These are phyloP conservation scores for Alliaria petiolata DNA, from an alignment of 345 rosid genomes.

Conservation along the genomic window DNA sequence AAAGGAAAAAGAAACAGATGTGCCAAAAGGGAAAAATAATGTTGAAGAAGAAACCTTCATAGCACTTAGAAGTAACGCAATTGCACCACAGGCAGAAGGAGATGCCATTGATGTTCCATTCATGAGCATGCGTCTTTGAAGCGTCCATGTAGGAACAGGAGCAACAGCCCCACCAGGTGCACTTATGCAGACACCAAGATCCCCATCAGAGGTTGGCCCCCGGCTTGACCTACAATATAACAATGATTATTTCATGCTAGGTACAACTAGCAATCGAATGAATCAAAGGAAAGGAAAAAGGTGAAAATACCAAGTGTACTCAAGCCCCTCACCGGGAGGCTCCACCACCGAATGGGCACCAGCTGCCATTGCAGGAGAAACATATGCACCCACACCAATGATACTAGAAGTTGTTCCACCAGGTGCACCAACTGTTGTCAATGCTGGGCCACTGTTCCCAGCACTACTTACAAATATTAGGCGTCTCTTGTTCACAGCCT, in stretches of 20 bases:
- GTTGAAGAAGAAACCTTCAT: slow-evolving; percentile 68
- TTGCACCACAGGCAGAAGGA: slow-evolving; percentile 99
- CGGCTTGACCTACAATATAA: slow-evolving; percentile 84
- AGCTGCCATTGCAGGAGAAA: slow-evolving; percentile 99
- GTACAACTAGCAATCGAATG: slow-evolving; percentile 19
- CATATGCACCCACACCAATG: slow-evolving; percentile 96
- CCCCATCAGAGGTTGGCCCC: slow-evolving; percentile 98
- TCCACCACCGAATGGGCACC: slow-evolving; percentile 91
- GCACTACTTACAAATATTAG: slow-evolving; percentile 93
- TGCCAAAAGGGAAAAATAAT: slow-evolving; percentile 10
- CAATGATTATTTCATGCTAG: slow-evolving; percentile 17
- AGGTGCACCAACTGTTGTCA: slow-evolving; percentile 97
- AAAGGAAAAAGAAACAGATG: slow-evolving; percentile 7
- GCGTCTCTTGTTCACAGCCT: slow-evolving; percentile 91
- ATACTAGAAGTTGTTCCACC: slow-evolving; percentile 97
- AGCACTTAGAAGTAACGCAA: slow-evolving; percentile 87
- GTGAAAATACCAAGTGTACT: slow-evolving; percentile 77
- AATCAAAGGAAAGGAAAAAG: slow-evolving; percentile 13
- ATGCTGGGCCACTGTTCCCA: slow-evolving; percentile 97
- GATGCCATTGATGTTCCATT: slow-evolving; percentile 99
- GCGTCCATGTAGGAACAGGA: slow-evolving; percentile 99
- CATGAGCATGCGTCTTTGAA: slow-evolving; percentile 97
- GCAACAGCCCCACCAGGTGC: slow-evolving; percentile 99
- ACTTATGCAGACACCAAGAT: slow-evolving; percentile 89
- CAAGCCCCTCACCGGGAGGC: slow-evolving; percentile 90